Conservation (phyloP, 768 basidiomycete species). For the Omphalotus guepiniiformis region DNA sequence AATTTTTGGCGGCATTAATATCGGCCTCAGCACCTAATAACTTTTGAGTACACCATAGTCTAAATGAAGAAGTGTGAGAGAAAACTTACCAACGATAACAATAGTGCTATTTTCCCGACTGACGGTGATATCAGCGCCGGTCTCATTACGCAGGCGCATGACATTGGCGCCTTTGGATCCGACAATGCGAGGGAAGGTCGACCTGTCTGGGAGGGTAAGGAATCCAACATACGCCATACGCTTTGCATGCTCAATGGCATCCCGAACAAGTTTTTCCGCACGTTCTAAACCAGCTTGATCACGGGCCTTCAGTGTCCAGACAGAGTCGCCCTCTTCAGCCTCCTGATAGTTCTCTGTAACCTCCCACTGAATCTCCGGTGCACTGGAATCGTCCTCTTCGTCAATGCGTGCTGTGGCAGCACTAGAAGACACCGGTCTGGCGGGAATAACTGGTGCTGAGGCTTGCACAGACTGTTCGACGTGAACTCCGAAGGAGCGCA, state of each 20-base stretch:
- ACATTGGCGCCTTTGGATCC: conserved; percentile 91
- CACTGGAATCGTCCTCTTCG: conserved; percentile 50
- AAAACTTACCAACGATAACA: conserved; percentile 72
- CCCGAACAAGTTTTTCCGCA: conserved; percentile 61
- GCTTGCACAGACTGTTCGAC: conserved; percentile 75
- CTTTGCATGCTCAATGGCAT: conserved; percentile 70
- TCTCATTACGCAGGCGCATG: conserved; percentile 80
- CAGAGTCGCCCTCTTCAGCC: conserved; percentile 76
- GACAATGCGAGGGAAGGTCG: conserved; percentile 89
- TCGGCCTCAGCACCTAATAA: conserved; percentile 60
- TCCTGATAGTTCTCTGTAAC: conserved; percentile 74
- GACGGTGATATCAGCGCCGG: conserved; percentile 89
- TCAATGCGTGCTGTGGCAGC: conserved; percentile 79
- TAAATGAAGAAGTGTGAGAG: too few species aligned
- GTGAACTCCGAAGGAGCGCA: conserved; percentile 78
- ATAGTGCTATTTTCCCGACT: conserved; percentile 86
- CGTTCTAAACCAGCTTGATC: conserved; percentile 75
- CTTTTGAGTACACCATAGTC: conserved; percentile 7
- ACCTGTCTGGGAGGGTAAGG: conserved; percentile 77
- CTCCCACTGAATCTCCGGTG: conserved; percentile 63
- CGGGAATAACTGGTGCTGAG: conserved; percentile 53
- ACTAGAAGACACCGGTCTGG: conserved; percentile 42
- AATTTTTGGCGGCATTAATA: conserved; percentile 69
- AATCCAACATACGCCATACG: conserved; percentile 78
- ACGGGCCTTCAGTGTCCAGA: conserved; percentile 80